Percentiles rank a stretch among this genome's conserved stretches.
Conservation (phyloP, 116 monocot genomes). For the Papilionanthe hybrid region DNA sequence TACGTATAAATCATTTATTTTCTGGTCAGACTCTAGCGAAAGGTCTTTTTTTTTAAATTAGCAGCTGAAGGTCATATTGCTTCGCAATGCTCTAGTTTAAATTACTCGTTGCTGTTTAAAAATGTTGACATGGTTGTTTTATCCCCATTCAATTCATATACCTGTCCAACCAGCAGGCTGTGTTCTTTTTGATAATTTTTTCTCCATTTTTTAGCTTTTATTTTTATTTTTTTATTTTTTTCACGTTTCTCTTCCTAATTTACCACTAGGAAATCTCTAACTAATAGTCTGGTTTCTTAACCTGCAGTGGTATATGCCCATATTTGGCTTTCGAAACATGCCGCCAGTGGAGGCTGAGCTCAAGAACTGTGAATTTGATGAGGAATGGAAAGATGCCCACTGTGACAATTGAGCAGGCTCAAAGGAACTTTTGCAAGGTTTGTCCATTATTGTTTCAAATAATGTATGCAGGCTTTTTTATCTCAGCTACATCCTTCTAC, state of each 20-base stretch:
- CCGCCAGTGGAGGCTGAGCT: slow-evolving; percentile 94
- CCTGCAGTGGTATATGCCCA: slow-evolving; percentile 85
- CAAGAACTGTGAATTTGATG: slow-evolving; percentile 89
- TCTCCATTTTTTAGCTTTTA: background rate
- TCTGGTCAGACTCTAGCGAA: too few relatives aligned
- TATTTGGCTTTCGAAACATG: slow-evolving; percentile 97
- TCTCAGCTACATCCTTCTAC: background rate
- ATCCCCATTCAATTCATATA: too few relatives aligned
- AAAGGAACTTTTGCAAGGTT: slow-evolving; percentile 95
- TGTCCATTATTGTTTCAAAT: slow-evolving; percentile 1
- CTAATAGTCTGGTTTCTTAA: background rate
- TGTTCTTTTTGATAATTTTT: background rate
- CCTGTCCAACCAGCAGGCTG: too few relatives aligned
- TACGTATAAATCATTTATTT: too few relatives aligned
- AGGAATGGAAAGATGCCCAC: slow-evolving; percentile 99
- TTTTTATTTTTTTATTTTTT: background rate
- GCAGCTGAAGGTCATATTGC: too few relatives aligned
- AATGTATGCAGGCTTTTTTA: background rate
- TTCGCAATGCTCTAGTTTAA: too few relatives aligned
- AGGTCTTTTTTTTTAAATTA: too few relatives aligned
- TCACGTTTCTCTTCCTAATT: too few relatives aligned
- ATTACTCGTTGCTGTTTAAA: too few relatives aligned
- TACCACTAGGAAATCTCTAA: background rate
- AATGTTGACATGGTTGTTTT: too few relatives aligned
- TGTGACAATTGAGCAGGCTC: slow-evolving; percentile 96